These are phyloP conservation scores for Colletotrichum ledebouriae DNA, from an alignment of 2,329 filamentous ascomycete genomes.

Conservation along the genomic window DNA sequence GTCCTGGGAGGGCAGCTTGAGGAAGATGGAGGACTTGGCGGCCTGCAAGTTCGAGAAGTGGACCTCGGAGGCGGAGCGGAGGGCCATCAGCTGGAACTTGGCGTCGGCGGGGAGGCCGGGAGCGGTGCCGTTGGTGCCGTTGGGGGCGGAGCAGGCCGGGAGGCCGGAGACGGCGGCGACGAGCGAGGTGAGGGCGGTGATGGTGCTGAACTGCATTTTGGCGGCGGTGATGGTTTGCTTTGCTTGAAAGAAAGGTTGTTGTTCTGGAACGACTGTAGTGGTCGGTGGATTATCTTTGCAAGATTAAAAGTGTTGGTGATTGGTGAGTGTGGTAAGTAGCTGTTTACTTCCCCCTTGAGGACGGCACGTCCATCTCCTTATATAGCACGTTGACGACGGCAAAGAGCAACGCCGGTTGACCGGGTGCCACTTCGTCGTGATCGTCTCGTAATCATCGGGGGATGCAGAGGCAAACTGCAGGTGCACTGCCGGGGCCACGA, in stretches of 20 bases:
- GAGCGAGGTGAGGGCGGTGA: constrained; percentile 47
- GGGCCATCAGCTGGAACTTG: constrained; percentile 63
- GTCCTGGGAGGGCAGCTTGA: constrained; percentile 59
- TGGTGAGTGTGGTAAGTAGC: neutral
- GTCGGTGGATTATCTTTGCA: constrained; percentile 25
- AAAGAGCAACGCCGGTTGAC: constrained; percentile 3
- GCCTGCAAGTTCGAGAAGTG: constrained; percentile 64
- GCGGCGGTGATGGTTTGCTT: neutral
- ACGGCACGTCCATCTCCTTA: constrained; percentile 3
- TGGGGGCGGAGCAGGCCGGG: constrained; percentile 21
- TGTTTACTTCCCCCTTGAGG: accelerated
- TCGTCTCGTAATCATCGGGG: constrained; percentile 32
- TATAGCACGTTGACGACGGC: constrained; percentile 17
- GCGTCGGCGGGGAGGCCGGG: constrained; percentile 39
- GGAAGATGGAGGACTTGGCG: constrained; percentile 56
- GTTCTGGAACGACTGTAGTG: constrained; percentile 32
- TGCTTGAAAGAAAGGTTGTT: neutral
- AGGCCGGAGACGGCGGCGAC: constrained; percentile 46
- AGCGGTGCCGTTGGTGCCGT: constrained; percentile 45
- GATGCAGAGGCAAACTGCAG: constrained; percentile 11
- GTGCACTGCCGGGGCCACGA: constrained; percentile 22
- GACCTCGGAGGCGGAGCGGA: constrained; percentile 63
- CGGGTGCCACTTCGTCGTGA: constrained; percentile 19
- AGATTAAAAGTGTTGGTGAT: constrained; percentile 1
- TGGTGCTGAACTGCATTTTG: constrained; percentile 43